Evolutionary conservation across 495 filamentous ascomycete species (phyloP), one percentile per base, ranked within the genome.

Genomic region (Astrothelium macrocarpum): DNA sequence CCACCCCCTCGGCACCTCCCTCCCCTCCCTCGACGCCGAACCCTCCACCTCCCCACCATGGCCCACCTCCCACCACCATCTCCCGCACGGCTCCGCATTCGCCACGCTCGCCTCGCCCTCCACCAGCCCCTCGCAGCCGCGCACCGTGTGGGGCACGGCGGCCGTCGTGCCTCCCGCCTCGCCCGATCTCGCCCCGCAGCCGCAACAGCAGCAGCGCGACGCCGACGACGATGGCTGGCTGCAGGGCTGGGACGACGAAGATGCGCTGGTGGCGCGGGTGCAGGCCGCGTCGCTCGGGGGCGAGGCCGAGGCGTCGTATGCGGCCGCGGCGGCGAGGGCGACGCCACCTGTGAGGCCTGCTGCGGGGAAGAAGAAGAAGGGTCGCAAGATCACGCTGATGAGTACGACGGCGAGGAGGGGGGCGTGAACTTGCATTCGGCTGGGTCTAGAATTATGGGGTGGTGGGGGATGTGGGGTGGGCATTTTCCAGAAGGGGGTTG

Each of bases 311-410:
- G 68, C 65, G 25, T 65, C 75, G 25, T 68, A 71, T 61, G 68
- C 43, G 42, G 59, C 62, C 23, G 66, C 23, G 61, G 62, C 39
- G 20, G 28, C 34, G 29, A 32, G 28, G 61, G 42, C 36, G 10
- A 42, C 18, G 18, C 60, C 77, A 79, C 61, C 29, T 61, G 25
- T 20, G 39, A 89, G 86, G 58, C 18, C 3, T 29, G 62, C 32
- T 32, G 62, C 67, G 59, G 80, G 80, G 60, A 91, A 90, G 77
- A 91, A 89, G 76, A 95, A 93, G 79, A 96, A 95, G 77, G 85
- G 83, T 60, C 91, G 95, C 78, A 94, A 95, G 79, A 96, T 96
- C 60, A 96, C 90, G 11, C 72, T 96, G 62, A 96, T 96, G 91
- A 91, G 89, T 64, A 96, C 91, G 36, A 89, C 83, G 72, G 85